Evolutionary conservation across 441 rosid genomes (phyloP).

Genomic region (Iberis amara): DNA sequence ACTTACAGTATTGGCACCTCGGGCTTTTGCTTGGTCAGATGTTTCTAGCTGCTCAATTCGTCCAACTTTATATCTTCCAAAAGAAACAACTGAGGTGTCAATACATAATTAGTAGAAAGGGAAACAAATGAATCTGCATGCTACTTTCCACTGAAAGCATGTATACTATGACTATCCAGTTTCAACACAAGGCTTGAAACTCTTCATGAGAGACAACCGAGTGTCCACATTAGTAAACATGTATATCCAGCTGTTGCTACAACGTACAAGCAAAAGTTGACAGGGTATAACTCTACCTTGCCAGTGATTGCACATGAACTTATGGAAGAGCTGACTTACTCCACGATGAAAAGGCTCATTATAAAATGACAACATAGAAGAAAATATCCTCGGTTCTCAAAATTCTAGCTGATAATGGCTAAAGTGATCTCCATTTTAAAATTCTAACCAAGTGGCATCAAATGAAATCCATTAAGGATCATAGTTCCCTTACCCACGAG

Average conservation of each 20-base stretch:
- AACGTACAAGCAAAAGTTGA: neutral
- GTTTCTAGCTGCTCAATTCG: slow-evolving; percentile 90
- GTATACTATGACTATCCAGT: slow-evolving; percentile 19
- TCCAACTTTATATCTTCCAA: slow-evolving; percentile 81
- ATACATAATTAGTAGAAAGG: neutral
- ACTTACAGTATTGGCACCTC: slow-evolving; percentile 77
- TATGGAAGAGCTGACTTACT: neutral
- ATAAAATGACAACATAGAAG: slow-evolving; percentile 4
- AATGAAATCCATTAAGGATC: neutral
- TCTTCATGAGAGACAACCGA: slow-evolving; percentile 3
- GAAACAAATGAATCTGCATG: slow-evolving; percentile 7
- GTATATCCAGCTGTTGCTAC: neutral
- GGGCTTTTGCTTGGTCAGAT: slow-evolving; percentile 80
- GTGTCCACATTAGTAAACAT: neutral
- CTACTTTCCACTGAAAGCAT: neutral
- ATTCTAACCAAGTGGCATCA: slow-evolving; percentile 3
- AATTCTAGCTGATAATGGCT: slow-evolving; percentile 11
- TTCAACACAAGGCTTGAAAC: slow-evolving; percentile 14
- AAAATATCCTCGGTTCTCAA: slow-evolving; percentile 12
- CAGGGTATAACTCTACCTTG: slow-evolving; percentile 7
- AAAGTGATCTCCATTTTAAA: slow-evolving; percentile 7
- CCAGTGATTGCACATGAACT: neutral
- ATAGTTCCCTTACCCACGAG: slow-evolving; percentile 69
- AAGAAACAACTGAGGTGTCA: slow-evolving; percentile 18
- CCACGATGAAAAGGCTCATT: neutral